Base-by-base conservation (phyloP, 2,329 filamentous ascomycete species). In the Cercospora sesami region DNA sequence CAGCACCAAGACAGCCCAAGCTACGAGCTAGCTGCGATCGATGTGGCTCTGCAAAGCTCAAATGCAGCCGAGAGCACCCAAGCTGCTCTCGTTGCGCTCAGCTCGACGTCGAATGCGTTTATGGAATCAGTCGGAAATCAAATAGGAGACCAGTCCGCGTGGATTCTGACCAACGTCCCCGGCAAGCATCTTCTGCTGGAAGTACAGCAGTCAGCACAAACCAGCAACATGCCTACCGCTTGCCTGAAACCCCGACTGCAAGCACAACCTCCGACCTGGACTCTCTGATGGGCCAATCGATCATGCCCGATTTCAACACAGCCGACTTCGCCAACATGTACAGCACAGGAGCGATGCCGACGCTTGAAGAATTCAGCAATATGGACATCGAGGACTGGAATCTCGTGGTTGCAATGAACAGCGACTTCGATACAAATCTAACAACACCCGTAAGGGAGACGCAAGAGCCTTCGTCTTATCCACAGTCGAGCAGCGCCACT, bases 1-100 rank as follows among this genome's bases (percentile, higher is more conserved):
- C 31, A 21, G 57, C 57, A 21, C 57, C 26, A 33, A 26, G 57
- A 21, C 57, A 31, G 31, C 57, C 57, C 57, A 60, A 39, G 31
- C 57, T 60, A 36, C 57, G 57, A 9, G 57, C 57, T 21, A 60
- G 57, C 57, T 60, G 57, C 57, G 57, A 60, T 60, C 26, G 57
- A 33, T 60, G 57, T 39, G 57, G 57, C 16, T 36, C 31, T 26
- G 26, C 57, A 16, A 60, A 60, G 57, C 31, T 60, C 23, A 60
- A 39, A 36, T 60, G 57, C 14, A 28, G 30, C 21, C 28, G 57
- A 12, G 23, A 60, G 30, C 57, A 60, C 14, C 57, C 31, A n/a
- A 31, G 23, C 18, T 60, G 57, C 31, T 26, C 23, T 23, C 57
- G 57, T 8, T 60, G 57, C 21, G 23, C 28, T 4, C 18, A 31